These are phyloP conservation scores for Zychaea mexicana DNA, from an alignment of 371 early-diverging fungal genomes.

Conservation along the genomic window DNA sequence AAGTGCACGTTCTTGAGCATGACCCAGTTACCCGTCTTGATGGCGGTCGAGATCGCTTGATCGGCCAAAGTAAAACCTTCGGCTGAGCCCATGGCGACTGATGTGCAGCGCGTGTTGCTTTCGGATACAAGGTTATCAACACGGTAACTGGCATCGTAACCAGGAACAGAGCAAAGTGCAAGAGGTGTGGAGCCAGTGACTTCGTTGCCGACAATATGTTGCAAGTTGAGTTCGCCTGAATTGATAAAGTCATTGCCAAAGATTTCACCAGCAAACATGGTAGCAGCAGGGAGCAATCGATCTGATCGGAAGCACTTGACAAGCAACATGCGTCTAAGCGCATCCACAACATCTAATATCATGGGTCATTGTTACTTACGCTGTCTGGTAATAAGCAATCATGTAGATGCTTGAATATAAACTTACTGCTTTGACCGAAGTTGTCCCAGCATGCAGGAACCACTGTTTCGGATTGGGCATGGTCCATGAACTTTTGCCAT, in stretches of 20 bases:
- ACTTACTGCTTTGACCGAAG: conserved; percentile 53
- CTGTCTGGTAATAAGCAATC: not conserved
- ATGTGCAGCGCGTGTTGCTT: conserved; percentile 59
- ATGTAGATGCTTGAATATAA: not conserved
- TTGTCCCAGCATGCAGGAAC: conserved; percentile 73
- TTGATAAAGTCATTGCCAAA: conserved; percentile 69
- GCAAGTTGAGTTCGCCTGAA: conserved; percentile 71
- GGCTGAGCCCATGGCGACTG: conserved; percentile 97
- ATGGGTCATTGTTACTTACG: not conserved
- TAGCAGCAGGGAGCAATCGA: conserved; percentile 75
- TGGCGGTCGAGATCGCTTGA: conserved; percentile 83
- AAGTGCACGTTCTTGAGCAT: conserved; percentile 97
- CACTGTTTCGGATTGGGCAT: conserved; percentile 56
- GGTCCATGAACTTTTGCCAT: conserved; percentile 65
- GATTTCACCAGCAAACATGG: conserved; percentile 76
- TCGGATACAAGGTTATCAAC: conserved; percentile 90
- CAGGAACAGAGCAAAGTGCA: conserved; percentile 92
- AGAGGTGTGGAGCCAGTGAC: conserved; percentile 78
- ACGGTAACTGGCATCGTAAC: conserved; percentile 95
- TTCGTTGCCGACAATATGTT: conserved; percentile 76
- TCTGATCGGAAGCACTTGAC: conserved; percentile 92
- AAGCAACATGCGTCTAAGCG: conserved; percentile 77
- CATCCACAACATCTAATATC: conserved; percentile 31
- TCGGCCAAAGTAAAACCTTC: conserved; percentile 95
- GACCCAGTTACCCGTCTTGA: conserved; percentile 92